Base-by-base conservation (phyloP, 768 basidiomycete genomes). In the Hypholoma fasciculare region DNA sequence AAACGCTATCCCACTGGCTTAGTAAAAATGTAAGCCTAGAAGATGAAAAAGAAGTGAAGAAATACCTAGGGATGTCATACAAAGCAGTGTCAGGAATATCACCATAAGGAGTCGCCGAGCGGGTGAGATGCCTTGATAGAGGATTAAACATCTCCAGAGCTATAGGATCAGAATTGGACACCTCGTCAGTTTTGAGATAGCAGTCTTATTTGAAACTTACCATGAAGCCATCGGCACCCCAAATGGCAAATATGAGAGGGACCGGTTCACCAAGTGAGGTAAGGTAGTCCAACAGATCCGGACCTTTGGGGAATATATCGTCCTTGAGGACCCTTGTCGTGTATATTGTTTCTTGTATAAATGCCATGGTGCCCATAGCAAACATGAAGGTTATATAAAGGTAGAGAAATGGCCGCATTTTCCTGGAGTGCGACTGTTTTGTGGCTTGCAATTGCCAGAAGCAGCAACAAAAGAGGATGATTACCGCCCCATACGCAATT, bases 281-380 rank as follows among this genome's bases (percentile, higher is more conserved):
- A 9, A 53, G 39, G 23, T 53, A 58, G 17, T 46, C 20, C 30
- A 58, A 49, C 19, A 58, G 46, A 36, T 58, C 51, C 20, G 57
- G 57, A 30, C 57, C 43, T 38, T 13, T 53, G 4, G 57, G 57
- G 20, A 52, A 52, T 12, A 58, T 58, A 23, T 58, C 57, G 44
- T 52, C 52, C 37, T 47, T 52, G 14, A 58, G 46, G 42, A 58
- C 57, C 30, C 52, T 52, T 12, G 57, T 58, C 4, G 57, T 58
- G 27, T 58, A 58, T 7, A 58, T 40, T 0, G 57, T 58, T 44
- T 58, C 57, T 53, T 58, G 57, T 1, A 58, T 52, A 11, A 58
- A 58, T 7, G 57, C 57, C 43, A 44, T 58, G 7, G 57, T 58
- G 23, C 57, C 51, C 57, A 58, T 58, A 4, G 57, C 51, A 37